These are phyloP conservation scores for Colletotrichum higginsianum DNA, from an alignment of 2,329 filamentous ascomycete genomes.

Conservation along the genomic window DNA sequence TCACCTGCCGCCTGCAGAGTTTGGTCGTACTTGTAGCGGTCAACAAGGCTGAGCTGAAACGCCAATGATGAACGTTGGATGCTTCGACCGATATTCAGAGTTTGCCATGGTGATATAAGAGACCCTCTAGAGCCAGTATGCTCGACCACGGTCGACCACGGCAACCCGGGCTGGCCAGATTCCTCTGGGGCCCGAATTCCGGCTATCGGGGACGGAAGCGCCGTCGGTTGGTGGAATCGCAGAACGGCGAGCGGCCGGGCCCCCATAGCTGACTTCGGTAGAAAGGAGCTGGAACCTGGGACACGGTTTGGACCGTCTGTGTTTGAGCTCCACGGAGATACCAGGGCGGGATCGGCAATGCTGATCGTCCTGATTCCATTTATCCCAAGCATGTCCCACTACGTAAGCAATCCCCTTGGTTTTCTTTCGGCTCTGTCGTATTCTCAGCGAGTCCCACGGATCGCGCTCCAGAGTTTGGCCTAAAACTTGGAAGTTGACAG, in stretches of 20 bases:
- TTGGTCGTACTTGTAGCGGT: slow-evolving; percentile 26
- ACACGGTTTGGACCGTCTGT: slow-evolving; percentile 8
- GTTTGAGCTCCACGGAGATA: slow-evolving; percentile 20
- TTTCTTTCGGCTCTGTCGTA: slow-evolving; percentile 4
- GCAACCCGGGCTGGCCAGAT: background rate
- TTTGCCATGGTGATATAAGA: slow-evolving; percentile 36
- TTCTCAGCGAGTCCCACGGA: slow-evolving; percentile 2
- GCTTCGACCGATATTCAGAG: slow-evolving; percentile 15
- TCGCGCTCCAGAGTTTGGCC: slow-evolving; percentile 23
- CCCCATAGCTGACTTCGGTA: background rate
- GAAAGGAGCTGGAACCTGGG: slow-evolving; percentile 9
- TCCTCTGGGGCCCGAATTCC: background rate
- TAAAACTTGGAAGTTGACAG: slow-evolving; percentile 30
- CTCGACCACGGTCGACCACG: background rate
- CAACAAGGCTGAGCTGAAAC: slow-evolving; percentile 41
- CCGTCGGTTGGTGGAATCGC: slow-evolving; percentile 16
- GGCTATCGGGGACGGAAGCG: slow-evolving; percentile 20
- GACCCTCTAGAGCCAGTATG: slow-evolving; percentile 1
- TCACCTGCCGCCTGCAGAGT: slow-evolving; percentile 36
- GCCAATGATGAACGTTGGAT: slow-evolving; percentile 19
- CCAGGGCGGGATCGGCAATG: slow-evolving; percentile 14
- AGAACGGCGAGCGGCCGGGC: slow-evolving; percentile 1
- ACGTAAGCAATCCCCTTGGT: slow-evolving; percentile 7
- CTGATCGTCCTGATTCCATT: slow-evolving; percentile 21
- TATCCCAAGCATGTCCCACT: slow-evolving; percentile 10